Conservation (phyloP, 2,329 filamentous ascomycete species). For the Trichophyton benhamiae region DNA sequence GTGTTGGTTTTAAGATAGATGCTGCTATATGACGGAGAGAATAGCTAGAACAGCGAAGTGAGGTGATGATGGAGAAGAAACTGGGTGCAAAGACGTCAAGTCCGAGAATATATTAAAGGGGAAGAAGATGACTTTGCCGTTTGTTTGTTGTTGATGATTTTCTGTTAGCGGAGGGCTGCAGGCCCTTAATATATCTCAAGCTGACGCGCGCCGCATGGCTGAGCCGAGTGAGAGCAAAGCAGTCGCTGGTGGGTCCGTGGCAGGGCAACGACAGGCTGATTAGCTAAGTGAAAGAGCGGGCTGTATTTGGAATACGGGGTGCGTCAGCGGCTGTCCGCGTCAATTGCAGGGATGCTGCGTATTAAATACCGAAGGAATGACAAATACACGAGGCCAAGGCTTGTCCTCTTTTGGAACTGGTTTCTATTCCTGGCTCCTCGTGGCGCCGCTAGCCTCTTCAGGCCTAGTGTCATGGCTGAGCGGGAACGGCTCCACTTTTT, state of each 20-base stretch:
- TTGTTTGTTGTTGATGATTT: constrained; percentile 2
- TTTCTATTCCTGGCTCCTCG: constrained; percentile 2
- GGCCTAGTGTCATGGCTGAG: neutral
- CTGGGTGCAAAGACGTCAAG: neutral
- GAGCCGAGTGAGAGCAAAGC: neutral
- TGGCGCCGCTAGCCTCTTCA: neutral
- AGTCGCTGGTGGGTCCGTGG: neutral
- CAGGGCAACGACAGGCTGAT: neutral
- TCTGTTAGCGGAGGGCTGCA: neutral
- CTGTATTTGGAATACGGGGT: neutral
- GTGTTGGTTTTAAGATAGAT: neutral
- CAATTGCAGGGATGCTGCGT: neutral
- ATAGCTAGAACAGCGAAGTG: neutral
- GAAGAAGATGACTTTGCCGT: neutral
- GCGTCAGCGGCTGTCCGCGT: neutral
- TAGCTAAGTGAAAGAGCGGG: neutral
- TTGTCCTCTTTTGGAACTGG: neutral
- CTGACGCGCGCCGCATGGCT: constrained; percentile 4
- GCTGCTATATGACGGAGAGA: neutral
- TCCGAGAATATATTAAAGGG: neutral
- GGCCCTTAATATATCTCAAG: constrained; percentile 2
- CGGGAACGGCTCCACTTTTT: neutral
- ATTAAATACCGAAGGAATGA: neutral
- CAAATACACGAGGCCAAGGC: neutral
- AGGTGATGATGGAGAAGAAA: neutral